Evolutionary conservation across 805 yeast genomes (phyloP).

Genomic region (Wickerhamiella occidentalis): DNA sequence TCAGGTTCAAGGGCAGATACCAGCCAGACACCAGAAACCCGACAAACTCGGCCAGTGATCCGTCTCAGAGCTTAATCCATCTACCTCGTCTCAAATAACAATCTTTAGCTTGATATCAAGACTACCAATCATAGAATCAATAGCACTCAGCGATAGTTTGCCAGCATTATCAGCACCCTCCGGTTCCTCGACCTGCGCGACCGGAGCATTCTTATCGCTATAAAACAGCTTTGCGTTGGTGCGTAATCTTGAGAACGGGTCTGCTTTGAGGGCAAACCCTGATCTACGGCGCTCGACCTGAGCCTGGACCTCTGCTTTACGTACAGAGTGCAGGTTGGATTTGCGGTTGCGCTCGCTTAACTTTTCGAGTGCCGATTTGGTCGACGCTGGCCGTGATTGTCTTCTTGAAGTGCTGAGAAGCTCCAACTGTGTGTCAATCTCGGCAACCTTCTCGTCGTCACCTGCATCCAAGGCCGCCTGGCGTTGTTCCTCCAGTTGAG

Average conservation of each 20-base stretch:
- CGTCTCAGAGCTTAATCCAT: too few species aligned
- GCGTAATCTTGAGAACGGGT: conserved; percentile 83
- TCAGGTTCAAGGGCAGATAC: too few species aligned
- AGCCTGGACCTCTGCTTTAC: conserved; percentile 64
- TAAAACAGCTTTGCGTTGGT: conserved; percentile 81
- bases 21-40: too few species aligned
- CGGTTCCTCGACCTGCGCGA: conserved; percentile 12
- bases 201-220: conserved; percentile 18
- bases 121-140: conserved; percentile 31
- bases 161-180: conserved; percentile 2
- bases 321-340: conserved; percentile 60
- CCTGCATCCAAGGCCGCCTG: conserved; percentile 52
- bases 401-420: conserved; percentile 13
- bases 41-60: too few species aligned
- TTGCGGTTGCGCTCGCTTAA: conserved; percentile 80
- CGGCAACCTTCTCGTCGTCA: conserved; percentile 25
- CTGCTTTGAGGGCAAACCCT: conserved; percentile 28
- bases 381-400: background rate
- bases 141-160: conserved; percentile 16
- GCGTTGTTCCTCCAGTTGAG: conserved; percentile 59
- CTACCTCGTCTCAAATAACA: conserved; percentile 23
- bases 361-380: conserved; percentile 24
- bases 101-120: conserved; percentile 30
- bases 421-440: conserved; percentile 26
- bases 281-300: conserved; percentile 40